These are phyloP conservation scores for Trapa incisa DNA, from an alignment of 345 rosid species.

Conservation along the genomic window DNA sequence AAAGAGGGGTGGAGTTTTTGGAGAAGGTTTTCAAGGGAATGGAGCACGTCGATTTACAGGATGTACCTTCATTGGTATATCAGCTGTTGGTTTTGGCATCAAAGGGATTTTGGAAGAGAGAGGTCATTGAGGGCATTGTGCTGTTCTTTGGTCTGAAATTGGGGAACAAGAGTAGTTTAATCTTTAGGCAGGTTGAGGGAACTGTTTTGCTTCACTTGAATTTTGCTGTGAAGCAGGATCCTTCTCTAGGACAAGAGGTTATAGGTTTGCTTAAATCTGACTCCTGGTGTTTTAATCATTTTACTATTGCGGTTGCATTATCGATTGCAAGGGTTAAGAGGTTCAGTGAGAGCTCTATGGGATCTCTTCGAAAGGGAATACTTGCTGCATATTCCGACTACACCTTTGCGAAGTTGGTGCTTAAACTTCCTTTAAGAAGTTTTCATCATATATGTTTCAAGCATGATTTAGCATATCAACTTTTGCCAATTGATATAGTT, in stretches of 20 bases:
- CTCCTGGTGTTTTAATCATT: constrained; percentile 50
- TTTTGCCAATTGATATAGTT: neutral
- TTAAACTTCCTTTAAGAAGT: neutral
- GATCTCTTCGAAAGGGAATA: constrained; percentile 38
- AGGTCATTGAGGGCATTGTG: constrained; percentile 57
- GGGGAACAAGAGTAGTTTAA: constrained; percentile 35
- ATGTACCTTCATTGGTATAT: constrained; percentile 60
- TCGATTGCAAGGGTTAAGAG: constrained; percentile 65
- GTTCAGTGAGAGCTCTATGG: constrained; percentile 46
- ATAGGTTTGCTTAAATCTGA: constrained; percentile 49
- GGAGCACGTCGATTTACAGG: constrained; percentile 50
- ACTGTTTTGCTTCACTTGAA: constrained; percentile 77
- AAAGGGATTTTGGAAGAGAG: constrained; percentile 61
- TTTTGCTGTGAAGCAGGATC: constrained; percentile 88
- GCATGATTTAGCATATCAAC: neutral
- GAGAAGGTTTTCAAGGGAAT: constrained; percentile 57
- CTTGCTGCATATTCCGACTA: constrained; percentile 48
- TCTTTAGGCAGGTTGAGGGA: constrained; percentile 63
- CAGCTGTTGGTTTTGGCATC: constrained; percentile 73
- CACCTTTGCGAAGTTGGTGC: constrained; percentile 43
- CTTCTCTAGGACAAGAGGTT: constrained; percentile 65
- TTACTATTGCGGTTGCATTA: constrained; percentile 46
- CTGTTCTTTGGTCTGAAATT: constrained; percentile 45
- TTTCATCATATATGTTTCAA: neutral
- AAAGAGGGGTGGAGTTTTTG: constrained; percentile 43